Conservation (phyloP, 371 early-diverging fungal genomes). For the Mortierella sp. region DNA sequence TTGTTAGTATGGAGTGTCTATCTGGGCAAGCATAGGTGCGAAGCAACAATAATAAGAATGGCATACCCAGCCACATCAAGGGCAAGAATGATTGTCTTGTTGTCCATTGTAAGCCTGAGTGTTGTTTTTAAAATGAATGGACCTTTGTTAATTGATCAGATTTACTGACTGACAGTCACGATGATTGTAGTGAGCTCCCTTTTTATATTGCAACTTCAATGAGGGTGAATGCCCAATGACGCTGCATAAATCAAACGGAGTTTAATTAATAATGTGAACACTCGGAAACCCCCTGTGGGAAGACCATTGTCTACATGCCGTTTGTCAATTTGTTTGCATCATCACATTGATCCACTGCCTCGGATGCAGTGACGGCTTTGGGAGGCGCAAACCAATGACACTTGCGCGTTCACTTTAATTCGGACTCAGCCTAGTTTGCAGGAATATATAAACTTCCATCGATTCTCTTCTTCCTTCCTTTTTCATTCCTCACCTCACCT, state of each 20-base stretch:
- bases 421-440: background rate
- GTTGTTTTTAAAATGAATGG: too few species aligned
- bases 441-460: background rate
- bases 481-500: background rate
- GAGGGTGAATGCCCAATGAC: too few species aligned
- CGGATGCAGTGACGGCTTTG: background rate
- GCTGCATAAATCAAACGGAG: too few species aligned
- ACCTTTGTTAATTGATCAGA: background rate
- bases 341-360: background rate
- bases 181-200: background rate
- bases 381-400: background rate
- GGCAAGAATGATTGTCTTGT: slow-evolving; percentile 6
- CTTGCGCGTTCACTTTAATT: slow-evolving; percentile 12
- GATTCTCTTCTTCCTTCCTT: background rate
- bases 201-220: too few species aligned
- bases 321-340: background rate
- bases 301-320: too few species aligned
- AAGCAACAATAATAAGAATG: background rate
- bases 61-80: slow-evolving; percentile 11
- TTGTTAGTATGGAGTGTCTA: background rate
- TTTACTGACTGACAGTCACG: background rate
- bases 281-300: too few species aligned
- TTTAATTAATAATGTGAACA: too few species aligned
- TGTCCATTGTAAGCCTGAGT: slow-evolving; percentile 1
- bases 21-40: background rate